These are phyloP conservation scores for Trichosporon sp. DNA, from an alignment of 1,284 basidiomycete genomes.

Conservation along the genomic window DNA sequence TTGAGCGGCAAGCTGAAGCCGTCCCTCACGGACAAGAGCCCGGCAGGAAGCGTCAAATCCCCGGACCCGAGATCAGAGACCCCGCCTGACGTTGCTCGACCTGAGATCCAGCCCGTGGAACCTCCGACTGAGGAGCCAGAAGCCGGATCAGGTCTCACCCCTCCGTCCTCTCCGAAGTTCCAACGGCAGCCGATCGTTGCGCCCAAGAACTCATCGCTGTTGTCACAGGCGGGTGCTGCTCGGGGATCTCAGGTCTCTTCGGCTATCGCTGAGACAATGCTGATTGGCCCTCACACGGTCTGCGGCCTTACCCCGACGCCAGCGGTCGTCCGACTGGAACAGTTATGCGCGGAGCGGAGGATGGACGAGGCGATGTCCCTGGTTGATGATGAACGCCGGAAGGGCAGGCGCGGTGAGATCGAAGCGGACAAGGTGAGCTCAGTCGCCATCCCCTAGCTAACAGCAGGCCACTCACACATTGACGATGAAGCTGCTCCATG, in stretches of 20 bases:
- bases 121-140: slow-evolving; percentile 41
- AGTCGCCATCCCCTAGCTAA: slow-evolving; percentile 23
- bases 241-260: slow-evolving; percentile 36
- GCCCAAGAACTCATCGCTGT: slow-evolving; percentile 34
- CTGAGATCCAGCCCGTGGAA: not conserved
- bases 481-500: slow-evolving; percentile 54
- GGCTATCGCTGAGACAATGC: slow-evolving; percentile 52
- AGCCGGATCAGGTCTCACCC: slow-evolving; percentile 51
- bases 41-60: not conserved
- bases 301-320: slow-evolving; percentile 54
- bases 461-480: slow-evolving; percentile 45
- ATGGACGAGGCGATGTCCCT: slow-evolving; percentile 54
- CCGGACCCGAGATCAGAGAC: not conserved
- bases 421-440: slow-evolving; percentile 48
- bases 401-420: slow-evolving; percentile 48
- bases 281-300: slow-evolving; percentile 53
- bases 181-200: slow-evolving; percentile 35
- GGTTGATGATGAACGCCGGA: slow-evolving; percentile 52
- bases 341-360: slow-evolving; percentile 49
- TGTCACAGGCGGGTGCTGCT: slow-evolving; percentile 22
- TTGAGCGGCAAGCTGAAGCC: slow-evolving; percentile 42
- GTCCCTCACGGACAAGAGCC: slow-evolving; percentile 10
- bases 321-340: slow-evolving; percentile 50
- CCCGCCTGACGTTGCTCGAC: slow-evolving; percentile 12
- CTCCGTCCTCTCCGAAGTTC: slow-evolving; percentile 45